A percentile compares a stretch with the other conserved stretches of the same genome.
phyloP scores from a whole-genome alignment of 163 green algal species.

The Chloroidium sp. region DNA sequence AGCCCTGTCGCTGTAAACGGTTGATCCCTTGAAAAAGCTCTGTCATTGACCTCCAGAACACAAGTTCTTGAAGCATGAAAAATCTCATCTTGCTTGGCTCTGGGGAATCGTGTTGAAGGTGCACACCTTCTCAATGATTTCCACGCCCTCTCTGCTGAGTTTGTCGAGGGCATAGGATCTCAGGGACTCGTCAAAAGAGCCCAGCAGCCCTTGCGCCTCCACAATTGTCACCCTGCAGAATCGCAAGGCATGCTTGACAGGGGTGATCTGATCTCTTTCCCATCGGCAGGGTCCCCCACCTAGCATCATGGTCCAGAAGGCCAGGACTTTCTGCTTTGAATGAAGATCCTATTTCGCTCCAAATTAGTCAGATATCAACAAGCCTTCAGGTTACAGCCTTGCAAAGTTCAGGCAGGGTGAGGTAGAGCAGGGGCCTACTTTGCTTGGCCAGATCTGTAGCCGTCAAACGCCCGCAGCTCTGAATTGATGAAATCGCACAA shows the following conservation, averaged over 20 bases:
- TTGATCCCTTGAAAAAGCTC: background rate
- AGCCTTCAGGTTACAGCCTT: too few relatives aligned
- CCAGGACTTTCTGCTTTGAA: too few relatives aligned
- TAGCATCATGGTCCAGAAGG: too few relatives aligned
- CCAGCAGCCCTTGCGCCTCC: slow-evolving; percentile 74
- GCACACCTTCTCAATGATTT: slow-evolving; percentile 52
- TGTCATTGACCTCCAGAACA: background rate
- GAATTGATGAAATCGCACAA: slow-evolving; percentile 66
- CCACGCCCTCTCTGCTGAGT: slow-evolving; percentile 59
- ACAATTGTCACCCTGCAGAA: slow-evolving; percentile 65
- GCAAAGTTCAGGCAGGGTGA: too few relatives aligned
- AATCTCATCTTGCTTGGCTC: too few relatives aligned
- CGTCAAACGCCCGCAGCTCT: background rate
- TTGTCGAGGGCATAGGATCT: slow-evolving; percentile 74
- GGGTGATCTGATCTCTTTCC: too few relatives aligned
- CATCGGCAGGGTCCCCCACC: too few relatives aligned
- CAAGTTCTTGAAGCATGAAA: background rate
- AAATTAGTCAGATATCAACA: too few relatives aligned
- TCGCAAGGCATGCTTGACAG: background rate
- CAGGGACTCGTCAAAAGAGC: slow-evolving; percentile 69
- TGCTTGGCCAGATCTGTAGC: too few relatives aligned
- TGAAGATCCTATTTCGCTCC: too few relatives aligned
- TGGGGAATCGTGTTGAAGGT: background rate
- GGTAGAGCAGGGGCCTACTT: too few relatives aligned
- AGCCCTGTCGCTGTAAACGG: background rate